Evolutionary conservation across 148 eudicot genomes (phyloP).

Genomic region (Amaranthus hypochondriacus): DNA sequence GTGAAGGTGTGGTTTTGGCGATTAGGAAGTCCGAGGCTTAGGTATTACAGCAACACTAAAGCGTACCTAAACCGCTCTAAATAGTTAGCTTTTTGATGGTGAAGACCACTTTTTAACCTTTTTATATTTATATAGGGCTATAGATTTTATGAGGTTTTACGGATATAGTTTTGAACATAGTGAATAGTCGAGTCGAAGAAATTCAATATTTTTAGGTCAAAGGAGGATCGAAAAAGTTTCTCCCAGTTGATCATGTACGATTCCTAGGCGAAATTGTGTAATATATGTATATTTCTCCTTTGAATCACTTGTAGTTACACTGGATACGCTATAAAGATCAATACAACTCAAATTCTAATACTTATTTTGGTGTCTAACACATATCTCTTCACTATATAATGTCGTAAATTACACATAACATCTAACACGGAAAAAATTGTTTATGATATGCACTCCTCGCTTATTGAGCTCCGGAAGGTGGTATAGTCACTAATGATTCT

Average conservation of each 20-base stretch:
- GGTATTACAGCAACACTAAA: no score
- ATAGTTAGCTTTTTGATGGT: no score
- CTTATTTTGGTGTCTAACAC: not conserved
- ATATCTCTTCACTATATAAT: not conserved
- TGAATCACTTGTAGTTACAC: slow-evolving; percentile 4
- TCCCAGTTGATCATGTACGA: not conserved
- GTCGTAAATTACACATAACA: not conserved
- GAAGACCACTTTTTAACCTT: no score
- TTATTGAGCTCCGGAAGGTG: slow-evolving; percentile 1
- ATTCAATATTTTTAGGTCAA: not conserved
- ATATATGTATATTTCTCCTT: not conserved
- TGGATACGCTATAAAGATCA: not conserved
- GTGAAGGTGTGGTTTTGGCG: not conserved
- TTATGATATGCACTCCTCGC: not conserved
- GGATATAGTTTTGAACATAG: not conserved
- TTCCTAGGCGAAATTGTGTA: not conserved
- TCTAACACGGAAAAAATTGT: not conserved
- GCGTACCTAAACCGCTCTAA: no score
- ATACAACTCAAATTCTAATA: not conserved
- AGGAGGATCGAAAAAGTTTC: slow-evolving; percentile 3
- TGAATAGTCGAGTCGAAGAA: not conserved
- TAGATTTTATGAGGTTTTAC: not conserved
- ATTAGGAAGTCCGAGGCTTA: not conserved
- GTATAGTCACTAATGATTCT: not conserved
- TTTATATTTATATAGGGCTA: no score